Conservation (phyloP, 768 basidiomycete species). For the Mycena metata region DNA sequence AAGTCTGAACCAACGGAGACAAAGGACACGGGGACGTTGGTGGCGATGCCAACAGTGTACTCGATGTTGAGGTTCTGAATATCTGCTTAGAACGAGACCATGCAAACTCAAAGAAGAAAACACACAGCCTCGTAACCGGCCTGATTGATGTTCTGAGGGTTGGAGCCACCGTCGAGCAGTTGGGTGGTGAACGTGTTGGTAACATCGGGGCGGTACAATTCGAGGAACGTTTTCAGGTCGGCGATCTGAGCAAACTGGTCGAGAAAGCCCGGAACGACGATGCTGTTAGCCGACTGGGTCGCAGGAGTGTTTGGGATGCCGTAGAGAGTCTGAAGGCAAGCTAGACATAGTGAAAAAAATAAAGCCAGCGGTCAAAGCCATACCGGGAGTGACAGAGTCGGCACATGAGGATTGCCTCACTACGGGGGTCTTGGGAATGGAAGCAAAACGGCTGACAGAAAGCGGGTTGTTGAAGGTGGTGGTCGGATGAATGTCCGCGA, state of each 20-base stretch:
- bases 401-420: slow-evolving; percentile 24
- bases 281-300: slow-evolving; percentile 34
- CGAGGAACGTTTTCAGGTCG: slow-evolving; percentile 42
- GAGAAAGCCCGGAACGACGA: slow-evolving; percentile 42
- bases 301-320: slow-evolving; percentile 50
- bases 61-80: slow-evolving; percentile 38
- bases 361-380: not conserved
- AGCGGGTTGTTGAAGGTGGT: slow-evolving; percentile 43
- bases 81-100: too few relatives aligned
- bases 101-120: not conserved
- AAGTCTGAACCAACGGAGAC: slow-evolving; percentile 49
- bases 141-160: slow-evolving; percentile 24
- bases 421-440: not conserved
- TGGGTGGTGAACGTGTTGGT: slow-evolving; percentile 39
- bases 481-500: slow-evolving; percentile 53
- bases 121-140: slow-evolving; percentile 41
- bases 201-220: slow-evolving; percentile 37
- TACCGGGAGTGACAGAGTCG: slow-evolving; percentile 30
- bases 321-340: slow-evolving; percentile 43
- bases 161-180: slow-evolving; percentile 38
- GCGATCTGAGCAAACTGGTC: slow-evolving; percentile 35
- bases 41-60: slow-evolving; percentile 41
- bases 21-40: slow-evolving; percentile 48
- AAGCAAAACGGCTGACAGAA: slow-evolving; percentile 37
- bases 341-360: slow-evolving; percentile 17